phyloP scores from a whole-genome alignment of 2,329 filamentous ascomycete species.

The Magnaporthiopsis incrustans region DNA sequence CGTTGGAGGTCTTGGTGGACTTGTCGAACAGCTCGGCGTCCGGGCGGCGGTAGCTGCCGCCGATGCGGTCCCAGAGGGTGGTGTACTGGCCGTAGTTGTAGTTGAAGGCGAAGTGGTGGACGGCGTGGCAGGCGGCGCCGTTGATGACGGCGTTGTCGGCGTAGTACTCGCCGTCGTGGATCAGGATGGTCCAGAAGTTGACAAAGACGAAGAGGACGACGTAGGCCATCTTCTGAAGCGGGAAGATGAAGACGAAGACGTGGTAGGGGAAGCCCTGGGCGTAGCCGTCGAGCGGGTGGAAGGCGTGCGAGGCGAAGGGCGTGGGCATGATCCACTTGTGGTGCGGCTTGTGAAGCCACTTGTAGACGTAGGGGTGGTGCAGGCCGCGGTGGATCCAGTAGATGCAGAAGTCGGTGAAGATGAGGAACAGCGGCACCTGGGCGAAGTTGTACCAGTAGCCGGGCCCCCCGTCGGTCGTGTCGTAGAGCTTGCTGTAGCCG shows the following conservation, averaged over 20 bases:
- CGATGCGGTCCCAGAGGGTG: conserved; percentile 82
- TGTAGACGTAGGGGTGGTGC: conserved; percentile 77
- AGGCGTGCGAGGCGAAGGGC: conserved; percentile 85
- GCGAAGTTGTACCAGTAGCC: conserved; percentile 69
- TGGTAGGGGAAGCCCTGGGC: conserved; percentile 87
- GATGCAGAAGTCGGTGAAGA: conserved; percentile 84
- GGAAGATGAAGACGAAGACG: conserved; percentile 85
- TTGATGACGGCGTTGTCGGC: conserved; percentile 88
- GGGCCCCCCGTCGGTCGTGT: conserved; percentile 65
- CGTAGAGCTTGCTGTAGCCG: conserved; percentile 82
- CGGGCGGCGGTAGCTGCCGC: conserved; percentile 78
- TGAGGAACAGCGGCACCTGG: conserved; percentile 82
- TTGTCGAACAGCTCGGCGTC: conserved; percentile 78
- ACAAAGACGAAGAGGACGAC: conserved; percentile 83
- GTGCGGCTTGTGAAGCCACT: conserved; percentile 88
- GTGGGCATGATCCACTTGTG: conserved; percentile 99
- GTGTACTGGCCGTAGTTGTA: conserved; percentile 96
- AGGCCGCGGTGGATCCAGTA: conserved; percentile 87
- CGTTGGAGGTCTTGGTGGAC: conserved; percentile 76
- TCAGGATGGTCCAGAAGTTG: conserved; percentile 94
- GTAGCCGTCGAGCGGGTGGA: conserved; percentile 90
- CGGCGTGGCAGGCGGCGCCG: conserved; percentile 86
- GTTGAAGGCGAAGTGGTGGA: conserved; percentile 83
- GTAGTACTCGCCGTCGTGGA: conserved; percentile 91
- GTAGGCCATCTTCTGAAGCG: conserved; percentile 84